Evolutionary conservation across 2,329 filamentous ascomycete species (phyloP), one percentile per base, ranked within the genome.

Genomic region (Cladosporium sp.): DNA sequence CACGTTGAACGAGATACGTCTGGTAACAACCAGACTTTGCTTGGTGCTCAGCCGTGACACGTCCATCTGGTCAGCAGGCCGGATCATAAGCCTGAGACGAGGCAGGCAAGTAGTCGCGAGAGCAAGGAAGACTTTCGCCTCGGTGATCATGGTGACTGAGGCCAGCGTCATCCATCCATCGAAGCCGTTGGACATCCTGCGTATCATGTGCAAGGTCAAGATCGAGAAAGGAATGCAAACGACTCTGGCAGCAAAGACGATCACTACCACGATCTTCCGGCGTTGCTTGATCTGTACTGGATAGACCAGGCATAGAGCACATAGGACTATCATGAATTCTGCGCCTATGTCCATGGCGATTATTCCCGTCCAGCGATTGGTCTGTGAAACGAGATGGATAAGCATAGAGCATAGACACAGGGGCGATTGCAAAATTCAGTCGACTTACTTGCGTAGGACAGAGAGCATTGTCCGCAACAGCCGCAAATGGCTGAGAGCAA

Each of bases 101-200:
- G 51, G 51, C 18, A 54, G 51, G 10, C 51, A 54, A 11, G 51
- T 54, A 1, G 51, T 54, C 28, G 51, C 51, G 1, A 54, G 28
- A n/a, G 51, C 51, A 12, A 54, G 51, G 28, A 54, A 54, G 26
- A 54, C 51, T 32, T 54, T 54, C 51, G 51, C 51, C 26, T 54
- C 51, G 2, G 51, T 54, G 51, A 54, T 54, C 51, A 54, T 54
- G 1, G 24, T 15, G 51, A 54, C 14, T 11, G 51, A 54, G 10
- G 51, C 30, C 15, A 54, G 51, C 2, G 51, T 32, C 51, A 54
- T n/a, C 51, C 51, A 54, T 7, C 51, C 51, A 21, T 54, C 51
- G 14, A 54, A 32, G 51, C 28, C 28, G 4, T 7, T 6, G 8
- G 14, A n/a, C 28, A 34, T 54, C 51, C 28, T 54, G 51, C 28